Base-by-base conservation (phyloP, 768 basidiomycete genomes). In the Psilocybe subaeruginosa region DNA sequence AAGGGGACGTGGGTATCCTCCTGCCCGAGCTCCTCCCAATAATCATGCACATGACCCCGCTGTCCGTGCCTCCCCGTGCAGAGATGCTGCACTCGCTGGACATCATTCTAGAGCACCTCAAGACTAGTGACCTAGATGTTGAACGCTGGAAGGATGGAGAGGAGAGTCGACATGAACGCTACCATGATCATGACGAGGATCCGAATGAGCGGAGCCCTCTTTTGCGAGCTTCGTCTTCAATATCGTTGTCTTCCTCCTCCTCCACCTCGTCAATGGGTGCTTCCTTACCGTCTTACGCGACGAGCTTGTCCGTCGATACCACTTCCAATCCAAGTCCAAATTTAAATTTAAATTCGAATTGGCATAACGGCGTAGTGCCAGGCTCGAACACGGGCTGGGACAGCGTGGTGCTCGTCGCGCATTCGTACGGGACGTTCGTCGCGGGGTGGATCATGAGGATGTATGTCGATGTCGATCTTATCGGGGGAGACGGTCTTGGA, bases 401-500 rank as follows among this genome's bases (percentile, higher is more conserved):
- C 17, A 71, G 73, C 45, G 70, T 85, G 51, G 80, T 85, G 48
- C 66, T 89, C 30, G 77, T 74, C 0, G 77, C 80, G 0, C 87
- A 90, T 69, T 89, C 87, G 0, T 90, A 85, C 64, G 87, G 88
- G n/a, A 89, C 87, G 1, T 80, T 80, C 64, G 54, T 88, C 49
- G 74, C 82, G 3, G 82, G 82, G 2, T 83, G 86, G 68, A 79
- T 89, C 54, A 67, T 87, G 17, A 83, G 76, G 51, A 74, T 78
- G 41, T 64, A 68, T 6, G 60, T 69, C 8, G 56, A 75, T 31
- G 39, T 23, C 31, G 39, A 55, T 30, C 9, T 55, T n/a, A 43
- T 56, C 23, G 23, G 29, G 11, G 23, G 23, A 0, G 23, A 23
- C 23, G 23, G 23, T 23, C 23, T 23, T 23, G 23, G 23, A 2